Evolutionary conservation across 1,284 basidiomycete genomes (phyloP), one percentile per base, ranked within the genome.

Genomic region (Cryptococcus sp.): DNA sequence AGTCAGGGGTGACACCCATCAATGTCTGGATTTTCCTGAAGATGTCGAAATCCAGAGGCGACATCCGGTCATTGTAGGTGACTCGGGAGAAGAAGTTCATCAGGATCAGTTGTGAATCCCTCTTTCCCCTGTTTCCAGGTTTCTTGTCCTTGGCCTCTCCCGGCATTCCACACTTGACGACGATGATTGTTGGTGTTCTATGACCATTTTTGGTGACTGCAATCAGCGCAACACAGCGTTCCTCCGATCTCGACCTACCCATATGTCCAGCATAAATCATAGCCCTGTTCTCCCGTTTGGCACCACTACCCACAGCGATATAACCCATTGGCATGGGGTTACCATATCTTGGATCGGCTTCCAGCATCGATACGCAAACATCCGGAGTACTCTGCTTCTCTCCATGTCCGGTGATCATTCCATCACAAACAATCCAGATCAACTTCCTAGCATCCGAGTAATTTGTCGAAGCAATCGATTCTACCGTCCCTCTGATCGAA

Each of bases 31-130:
- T 83, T 78, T 98, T 98, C 54, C 94, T 84, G 81, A 99, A 99
- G 19, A 99, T 80, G 75, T 98, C 96, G 70, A 91, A 98, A 73
- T 98, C 96, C 65, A 99, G 82, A 10, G 96, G 96, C 16, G 84
- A 83, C 93, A 98, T 98, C 57, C 92, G 87, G 71, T 98, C 96
- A 73, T 98, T 98, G 78, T 98, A 99, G 13, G 96, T 99, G 65
- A 98, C 92, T 45, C 90, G 85, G 49, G 91, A 93, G 79, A 98
- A 97, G 76, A 99, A 99, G 78, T 97, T 97, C 94, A 99, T 98
- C 63, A 99, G 81, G 66, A 99, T 89, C 66, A 99, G 86, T 72
- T 98, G 96, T 74, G 91, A 93, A 77, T 99, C 96, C 48, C 96
- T 88, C 76, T 99, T 99, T 62, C 96, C 96, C 62, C 96, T 83